Percentiles rank a stretch among this genome's conserved stretches.
Conservation (phyloP, 306 rosid genomes). For the Inga oerstediana region DNA sequence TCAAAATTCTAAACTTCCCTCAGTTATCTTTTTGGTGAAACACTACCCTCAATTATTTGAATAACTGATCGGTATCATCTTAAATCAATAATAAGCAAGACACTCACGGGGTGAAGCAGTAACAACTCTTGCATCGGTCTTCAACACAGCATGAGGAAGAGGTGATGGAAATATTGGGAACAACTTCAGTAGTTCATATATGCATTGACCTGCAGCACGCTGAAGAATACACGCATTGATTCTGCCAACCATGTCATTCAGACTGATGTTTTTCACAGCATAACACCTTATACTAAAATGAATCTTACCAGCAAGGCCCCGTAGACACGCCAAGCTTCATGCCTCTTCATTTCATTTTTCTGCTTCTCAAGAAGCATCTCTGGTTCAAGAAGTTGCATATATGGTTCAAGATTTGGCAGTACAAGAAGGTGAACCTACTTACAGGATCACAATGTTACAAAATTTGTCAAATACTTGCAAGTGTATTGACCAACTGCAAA, state of each 20-base stretch:
- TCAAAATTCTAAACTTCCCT: not conserved
- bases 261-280: conserved; percentile 1
- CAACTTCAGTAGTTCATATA: conserved; percentile 46
- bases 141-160: conserved; percentile 42
- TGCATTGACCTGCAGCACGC: conserved; percentile 62
- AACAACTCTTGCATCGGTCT: conserved; percentile 46
- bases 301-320: conserved; percentile 77
- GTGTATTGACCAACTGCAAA: not conserved
- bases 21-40: not conserved
- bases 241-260: conserved; percentile 24
- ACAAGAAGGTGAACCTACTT: conserved; percentile 74
- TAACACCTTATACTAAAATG: not conserved
- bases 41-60: conserved; percentile 1
- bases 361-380: conserved; percentile 78
- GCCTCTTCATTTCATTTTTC: conserved; percentile 83
- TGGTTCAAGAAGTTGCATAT: conserved; percentile 80
- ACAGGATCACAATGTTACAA: conserved; percentile 22
- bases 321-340: conserved; percentile 88
- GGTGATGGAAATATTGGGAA: conserved; percentile 49
- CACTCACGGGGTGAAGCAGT: conserved; percentile 48
- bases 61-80: conserved; percentile 15
- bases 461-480: conserved; percentile 26
- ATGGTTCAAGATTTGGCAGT: conserved; percentile 76
- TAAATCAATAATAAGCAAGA: conserved; percentile 9
- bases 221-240: conserved; percentile 36